Evolutionary conservation across 2,329 filamentous ascomycete species (phyloP).

Genomic region (Fusarium papillatum): DNA sequence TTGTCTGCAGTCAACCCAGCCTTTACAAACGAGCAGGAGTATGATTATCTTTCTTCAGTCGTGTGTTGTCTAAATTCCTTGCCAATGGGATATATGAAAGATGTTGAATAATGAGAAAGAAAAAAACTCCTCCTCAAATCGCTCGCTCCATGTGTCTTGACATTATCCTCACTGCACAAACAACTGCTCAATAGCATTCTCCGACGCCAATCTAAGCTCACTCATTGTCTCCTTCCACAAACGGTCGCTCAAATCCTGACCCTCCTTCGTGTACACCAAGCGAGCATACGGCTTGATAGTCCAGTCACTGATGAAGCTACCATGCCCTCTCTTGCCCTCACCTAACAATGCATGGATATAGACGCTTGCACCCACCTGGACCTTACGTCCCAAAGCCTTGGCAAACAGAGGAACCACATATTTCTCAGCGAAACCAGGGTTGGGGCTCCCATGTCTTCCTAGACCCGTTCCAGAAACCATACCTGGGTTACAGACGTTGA

Average conservation of each 20-base stretch:
- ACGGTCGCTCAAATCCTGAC: background rate
- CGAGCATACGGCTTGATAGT: conserved; percentile 3
- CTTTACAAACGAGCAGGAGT: no score
- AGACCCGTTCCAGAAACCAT: background rate
- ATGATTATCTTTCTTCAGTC: no score
- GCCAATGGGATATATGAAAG: background rate
- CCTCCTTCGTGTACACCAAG: background rate
- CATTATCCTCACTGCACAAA: background rate
- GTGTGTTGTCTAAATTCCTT: no score
- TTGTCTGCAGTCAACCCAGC: no score
- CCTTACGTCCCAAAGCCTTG: background rate
- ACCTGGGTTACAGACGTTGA: conserved; percentile 10
- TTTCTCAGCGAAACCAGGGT: background rate
- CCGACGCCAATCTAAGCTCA: background rate
- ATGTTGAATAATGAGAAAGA: background rate
- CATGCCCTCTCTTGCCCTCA: background rate
- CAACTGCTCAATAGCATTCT: background rate
- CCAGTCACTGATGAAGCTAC: conserved; percentile 11
- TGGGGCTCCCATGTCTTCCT: background rate
- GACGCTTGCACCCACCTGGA: background rate
- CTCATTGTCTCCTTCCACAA: conserved; percentile 5
- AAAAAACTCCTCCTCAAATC: background rate
- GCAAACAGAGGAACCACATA: background rate
- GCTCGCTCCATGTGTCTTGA: background rate
- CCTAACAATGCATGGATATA: background rate